These are phyloP conservation scores for Wickerhamomyces bovis DNA, from an alignment of 805 yeast genomes.

Conservation along the genomic window DNA sequence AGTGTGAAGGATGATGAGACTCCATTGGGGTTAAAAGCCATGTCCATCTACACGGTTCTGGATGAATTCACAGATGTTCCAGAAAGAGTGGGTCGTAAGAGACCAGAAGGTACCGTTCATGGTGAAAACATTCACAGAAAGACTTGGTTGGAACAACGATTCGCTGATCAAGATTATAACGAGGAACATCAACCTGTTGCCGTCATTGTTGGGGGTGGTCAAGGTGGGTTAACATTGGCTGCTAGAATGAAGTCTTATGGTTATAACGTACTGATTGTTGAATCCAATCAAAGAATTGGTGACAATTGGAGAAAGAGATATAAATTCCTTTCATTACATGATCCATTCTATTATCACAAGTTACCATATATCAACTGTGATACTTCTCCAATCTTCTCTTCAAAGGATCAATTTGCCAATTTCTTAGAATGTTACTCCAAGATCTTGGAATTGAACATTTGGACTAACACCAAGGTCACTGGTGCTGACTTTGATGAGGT, in stretches of 20 bases:
- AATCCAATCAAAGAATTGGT: conserved; percentile 32
- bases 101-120: conserved; percentile 33
- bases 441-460: conserved; percentile 34
- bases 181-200: conserved; percentile 35
- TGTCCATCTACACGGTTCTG: conserved; percentile 28
- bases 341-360: conserved; percentile 39
- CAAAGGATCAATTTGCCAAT: conserved; percentile 39
- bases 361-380: conserved; percentile 36
- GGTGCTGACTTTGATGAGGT: conserved; percentile 28
- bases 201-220: conserved; percentile 42
- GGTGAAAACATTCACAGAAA: conserved; percentile 33
- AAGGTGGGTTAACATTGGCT: conserved; percentile 37
- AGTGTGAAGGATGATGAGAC: conserved; percentile 24
- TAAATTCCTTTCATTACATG: conserved; percentile 39
- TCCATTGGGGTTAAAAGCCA: conserved; percentile 28
- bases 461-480: conserved; percentile 28
- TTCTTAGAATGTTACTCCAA: conserved; percentile 38
- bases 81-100: conserved; percentile 26
- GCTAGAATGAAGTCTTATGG: conserved; percentile 39
- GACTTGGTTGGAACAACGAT: conserved; percentile 34
- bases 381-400: conserved; percentile 35
- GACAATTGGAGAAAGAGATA: conserved; percentile 44
- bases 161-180: conserved; percentile 25
- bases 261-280: conserved; percentile 33
- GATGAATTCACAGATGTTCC: conserved; percentile 29